Evolutionary conservation across 345 rosid genomes (phyloP), one percentile per base, ranked within the genome.

Genomic region (Firmiana major): DNA sequence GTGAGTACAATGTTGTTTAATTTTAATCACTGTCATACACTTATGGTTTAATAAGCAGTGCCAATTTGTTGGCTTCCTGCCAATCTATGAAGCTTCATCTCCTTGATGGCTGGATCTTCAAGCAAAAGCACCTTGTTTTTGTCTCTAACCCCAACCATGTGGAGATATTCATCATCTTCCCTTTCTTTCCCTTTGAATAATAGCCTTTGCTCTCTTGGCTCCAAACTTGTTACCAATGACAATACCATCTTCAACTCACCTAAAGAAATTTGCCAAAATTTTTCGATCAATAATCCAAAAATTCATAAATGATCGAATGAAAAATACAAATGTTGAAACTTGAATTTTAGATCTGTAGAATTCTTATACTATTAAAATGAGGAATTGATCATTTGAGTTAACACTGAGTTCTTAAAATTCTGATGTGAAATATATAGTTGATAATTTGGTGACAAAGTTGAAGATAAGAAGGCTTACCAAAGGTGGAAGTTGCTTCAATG

Each of bases 121-220:
- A 96, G 75, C 82, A 96, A 72, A 36, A 96, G 81, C 46, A 96
- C 87, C 75, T 96, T 93, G 86, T 93, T 92, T 78, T 88, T 89
- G 86, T 93, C 97, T 77, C 86, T 84, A 74, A 96, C 94, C 3
- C 99, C 99, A 53, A 91, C 91, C 99, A 96, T 93, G 94, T 93
- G 98, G 76, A 96, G 72, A 78, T 79, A 87, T 70, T 93, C 99
- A 34, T 75, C 43, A 69, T 92, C 91, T 40, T 91, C 99, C 83
- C 93, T 91, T 72, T 96, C 97, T 82, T 90, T 96, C 57, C 99
- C 99, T 86, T 85, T 92, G 93, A 87, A 96, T 67, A 93, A n/a
- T 46, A 93, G 53, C 82, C 98, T 87, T 60, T 96, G 98, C 85
- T 91, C 97, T 51, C 79, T 83, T 76, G 96, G 90, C 86, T 91